Conservation (phyloP, 345 rosid genomes). For the Arabis alpina region DNA sequence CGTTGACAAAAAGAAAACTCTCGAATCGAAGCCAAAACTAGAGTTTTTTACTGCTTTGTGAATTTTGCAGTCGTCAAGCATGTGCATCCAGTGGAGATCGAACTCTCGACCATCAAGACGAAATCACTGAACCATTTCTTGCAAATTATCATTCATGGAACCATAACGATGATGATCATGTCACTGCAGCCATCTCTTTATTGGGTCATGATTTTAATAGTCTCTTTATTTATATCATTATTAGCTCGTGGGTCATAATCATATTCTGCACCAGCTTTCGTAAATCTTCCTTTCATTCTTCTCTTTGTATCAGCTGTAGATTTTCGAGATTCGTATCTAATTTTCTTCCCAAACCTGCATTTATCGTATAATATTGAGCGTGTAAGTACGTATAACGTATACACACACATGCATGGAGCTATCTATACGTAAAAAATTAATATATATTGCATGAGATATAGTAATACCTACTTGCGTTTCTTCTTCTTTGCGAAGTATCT, state of each 20-base stretch:
- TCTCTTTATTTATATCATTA: slow-evolving; percentile 2
- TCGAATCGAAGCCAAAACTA: not conserved
- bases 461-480: slow-evolving; percentile 37
- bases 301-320: slow-evolving; percentile 36
- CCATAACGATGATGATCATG: slow-evolving; percentile 7
- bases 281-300: slow-evolving; percentile 42
- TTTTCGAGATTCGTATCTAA: slow-evolving; percentile 42
- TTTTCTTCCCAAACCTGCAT: slow-evolving; percentile 39
- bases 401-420: not conserved
- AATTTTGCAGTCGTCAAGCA: not conserved
- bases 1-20: not conserved
- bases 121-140: not conserved
- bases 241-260: slow-evolving; percentile 38
- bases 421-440: not conserved
- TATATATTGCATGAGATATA: not conserved
- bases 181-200: slow-evolving; percentile 25
- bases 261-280: slow-evolving; percentile 41
- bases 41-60: not conserved
- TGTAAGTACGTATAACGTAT: not conserved
- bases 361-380: not conserved
- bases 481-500: slow-evolving; percentile 40
- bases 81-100: not conserved
- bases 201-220: slow-evolving; percentile 6
- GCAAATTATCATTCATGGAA: slow-evolving; percentile 1
- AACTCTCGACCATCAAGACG: not conserved